Base-by-base conservation (phyloP, 2,329 filamentous ascomycete species). In the Berkeleyomyces rouxiae region DNA sequence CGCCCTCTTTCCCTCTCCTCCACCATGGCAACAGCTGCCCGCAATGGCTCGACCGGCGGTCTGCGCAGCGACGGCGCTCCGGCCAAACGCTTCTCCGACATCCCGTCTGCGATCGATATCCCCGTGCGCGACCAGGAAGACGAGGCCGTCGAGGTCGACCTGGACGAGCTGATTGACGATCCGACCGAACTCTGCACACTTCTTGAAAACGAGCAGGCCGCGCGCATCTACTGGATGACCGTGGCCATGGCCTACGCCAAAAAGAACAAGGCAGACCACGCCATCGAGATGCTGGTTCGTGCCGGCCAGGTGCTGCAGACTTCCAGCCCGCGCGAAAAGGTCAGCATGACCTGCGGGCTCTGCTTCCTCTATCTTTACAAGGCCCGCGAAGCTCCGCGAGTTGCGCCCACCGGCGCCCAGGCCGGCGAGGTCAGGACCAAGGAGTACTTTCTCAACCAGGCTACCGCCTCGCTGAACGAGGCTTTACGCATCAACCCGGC, bases 211-310 rank as follows among this genome's bases (percentile, higher is more conserved):
- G 95, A 99, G 73, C 85, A 86, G 70, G 91, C 90, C 13, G 87
- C 89, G 44, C 90, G 92, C 69, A 89, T 86, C 61, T 95, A 95
- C 68, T 99, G 95, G 95, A 92, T 99, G 79, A 92, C 90, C n/a
- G 93, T 97, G 67, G 88, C 95, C 49, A 80, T 97, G 64, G 92
- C 92, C 58, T 99, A 99, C 71, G 92, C 93, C 47, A 99, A 97
- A 76, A 90, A 96, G 75, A 85, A 86, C 71, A 95, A 95, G 75
- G 83, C 93, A 66, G 91, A 96, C 71, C 88, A 93, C 75, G 83
- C 83, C 64, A 86, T 86, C 68, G 83, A 86, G 72, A 85, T 86
- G 77, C 76, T 86, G 67, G 83, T 85, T 59, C 87, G 88, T 69
- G 90, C 88, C 58, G 78, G 89, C 68, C 80, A 81, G 65, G 88